Evolutionary conservation across 257 asterid species (phyloP).

Genomic region (Solanum appendiculatum): DNA sequence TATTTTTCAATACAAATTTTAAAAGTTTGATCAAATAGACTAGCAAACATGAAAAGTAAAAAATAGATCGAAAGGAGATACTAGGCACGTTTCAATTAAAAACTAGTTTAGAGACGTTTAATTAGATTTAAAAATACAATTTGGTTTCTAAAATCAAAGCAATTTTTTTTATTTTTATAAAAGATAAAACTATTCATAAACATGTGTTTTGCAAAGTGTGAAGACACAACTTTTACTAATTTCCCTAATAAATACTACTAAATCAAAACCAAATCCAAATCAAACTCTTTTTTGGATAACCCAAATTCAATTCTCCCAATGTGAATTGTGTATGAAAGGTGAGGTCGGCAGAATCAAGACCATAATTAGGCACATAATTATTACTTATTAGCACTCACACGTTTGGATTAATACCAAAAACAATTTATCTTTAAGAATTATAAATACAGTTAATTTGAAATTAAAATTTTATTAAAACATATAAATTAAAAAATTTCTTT

Average conservation of each 20-base stretch:
- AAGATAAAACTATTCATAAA: not conserved
- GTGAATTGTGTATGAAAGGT: not conserved
- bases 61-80: not conserved
- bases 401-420: not conserved
- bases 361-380: not conserved
- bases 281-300: not conserved
- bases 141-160: not conserved
- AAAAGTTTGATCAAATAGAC: no score
- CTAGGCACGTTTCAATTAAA: no score
- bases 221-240: not conserved
- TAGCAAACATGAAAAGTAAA: not conserved
- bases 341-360: not conserved
- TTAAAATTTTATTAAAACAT: no score
- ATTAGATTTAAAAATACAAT: not conserved
- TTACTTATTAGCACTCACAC: not conserved
- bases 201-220: not conserved
- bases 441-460: not conserved
- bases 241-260: not conserved
- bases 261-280: not conserved
- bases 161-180: not conserved
- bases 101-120: no score
- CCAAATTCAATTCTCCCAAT: not conserved
- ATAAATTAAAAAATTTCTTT: no score
- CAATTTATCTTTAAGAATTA: not conserved
- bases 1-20: no score